A percentile compares a stretch with the other conserved stretches of the same genome.
Conservation (phyloP, 1,284 basidiomycete species). For the Moesziomyces sp. region DNA sequence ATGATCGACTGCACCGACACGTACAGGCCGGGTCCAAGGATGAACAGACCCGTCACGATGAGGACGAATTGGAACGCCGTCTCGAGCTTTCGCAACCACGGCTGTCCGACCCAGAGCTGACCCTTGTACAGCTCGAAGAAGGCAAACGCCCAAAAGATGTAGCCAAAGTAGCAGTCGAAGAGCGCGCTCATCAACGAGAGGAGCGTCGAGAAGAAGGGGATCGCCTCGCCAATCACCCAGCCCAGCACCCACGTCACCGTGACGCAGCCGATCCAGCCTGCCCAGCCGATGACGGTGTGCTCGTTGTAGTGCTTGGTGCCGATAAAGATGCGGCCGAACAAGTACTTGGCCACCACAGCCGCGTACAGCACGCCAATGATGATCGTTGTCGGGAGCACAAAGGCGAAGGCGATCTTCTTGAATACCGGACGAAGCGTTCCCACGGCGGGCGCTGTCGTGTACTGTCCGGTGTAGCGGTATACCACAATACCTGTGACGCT, state of each 20-base stretch:
- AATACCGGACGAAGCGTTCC: conserved; percentile 47
- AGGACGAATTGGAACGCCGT: conserved; percentile 68
- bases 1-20: conserved; percentile 70
- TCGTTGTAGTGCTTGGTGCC: conserved; percentile 65
- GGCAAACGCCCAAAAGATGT: conserved; percentile 71
- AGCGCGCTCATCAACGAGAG: conserved; percentile 69
- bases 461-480: conserved; percentile 72
- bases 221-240: conserved; percentile 74
- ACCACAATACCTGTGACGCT: conserved; percentile 72
- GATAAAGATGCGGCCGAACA: conserved; percentile 61
- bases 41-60: conserved; percentile 68
- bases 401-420: conserved; percentile 64
- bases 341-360: conserved; percentile 61
- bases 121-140: conserved; percentile 69
- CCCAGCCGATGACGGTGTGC: conserved; percentile 75
- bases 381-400: conserved; percentile 66
- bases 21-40: conserved; percentile 70
- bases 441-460: conserved; percentile 59
- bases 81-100: conserved; percentile 49
- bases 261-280: conserved; percentile 73
- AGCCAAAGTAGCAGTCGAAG: conserved; percentile 68
- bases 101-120: conserved; percentile 56
- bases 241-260: conserved; percentile 73
- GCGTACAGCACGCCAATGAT: conserved; percentile 68
- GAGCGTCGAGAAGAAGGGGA: conserved; percentile 71